phyloP scores from a whole-genome alignment of 2,329 filamentous ascomycete species.

The Zymoseptoria ardabiliae region DNA sequence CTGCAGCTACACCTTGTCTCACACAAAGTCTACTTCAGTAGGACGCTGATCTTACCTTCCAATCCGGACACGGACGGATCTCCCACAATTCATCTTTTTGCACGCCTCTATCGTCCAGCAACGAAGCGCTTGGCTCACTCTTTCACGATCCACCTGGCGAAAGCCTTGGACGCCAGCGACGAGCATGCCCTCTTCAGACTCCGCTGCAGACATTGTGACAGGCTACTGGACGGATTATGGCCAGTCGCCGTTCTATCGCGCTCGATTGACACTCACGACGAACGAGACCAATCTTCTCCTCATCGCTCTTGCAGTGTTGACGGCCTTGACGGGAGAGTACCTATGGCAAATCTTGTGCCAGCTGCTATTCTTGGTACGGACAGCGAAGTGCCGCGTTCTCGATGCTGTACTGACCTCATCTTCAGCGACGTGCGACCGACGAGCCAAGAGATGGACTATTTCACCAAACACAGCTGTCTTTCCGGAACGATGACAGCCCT shows the following conservation, averaged over 20 bases:
- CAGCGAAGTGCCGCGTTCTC: too few species aligned
- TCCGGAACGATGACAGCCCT: not conserved
- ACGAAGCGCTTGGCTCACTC: too few species aligned
- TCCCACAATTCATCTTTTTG: too few species aligned
- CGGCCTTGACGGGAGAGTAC: not conserved
- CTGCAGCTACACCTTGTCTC: not conserved
- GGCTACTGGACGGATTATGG: not conserved
- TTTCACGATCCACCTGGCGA: not conserved
- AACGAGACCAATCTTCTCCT: not conserved
- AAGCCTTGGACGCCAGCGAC: not conserved
- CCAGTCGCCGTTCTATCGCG: not conserved
- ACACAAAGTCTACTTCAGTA: not conserved
- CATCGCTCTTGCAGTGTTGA: not conserved
- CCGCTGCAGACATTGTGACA: not conserved
- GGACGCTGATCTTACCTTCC: too few species aligned
- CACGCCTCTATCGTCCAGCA: not conserved
- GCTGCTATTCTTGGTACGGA: not conserved
- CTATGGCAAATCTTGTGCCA: not conserved
- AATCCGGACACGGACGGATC: too few species aligned
- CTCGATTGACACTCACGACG: not conserved
- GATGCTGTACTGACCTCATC: not conserved
- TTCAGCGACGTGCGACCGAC: not conserved
- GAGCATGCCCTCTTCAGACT: not conserved
- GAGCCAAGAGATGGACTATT: not conserved
- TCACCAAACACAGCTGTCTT: not conserved